Evolutionary conservation across 176 grass and related monocot genomes (phyloP), one percentile per base, ranked within the genome.

Genomic region (Oryza glaberrima): DNA sequence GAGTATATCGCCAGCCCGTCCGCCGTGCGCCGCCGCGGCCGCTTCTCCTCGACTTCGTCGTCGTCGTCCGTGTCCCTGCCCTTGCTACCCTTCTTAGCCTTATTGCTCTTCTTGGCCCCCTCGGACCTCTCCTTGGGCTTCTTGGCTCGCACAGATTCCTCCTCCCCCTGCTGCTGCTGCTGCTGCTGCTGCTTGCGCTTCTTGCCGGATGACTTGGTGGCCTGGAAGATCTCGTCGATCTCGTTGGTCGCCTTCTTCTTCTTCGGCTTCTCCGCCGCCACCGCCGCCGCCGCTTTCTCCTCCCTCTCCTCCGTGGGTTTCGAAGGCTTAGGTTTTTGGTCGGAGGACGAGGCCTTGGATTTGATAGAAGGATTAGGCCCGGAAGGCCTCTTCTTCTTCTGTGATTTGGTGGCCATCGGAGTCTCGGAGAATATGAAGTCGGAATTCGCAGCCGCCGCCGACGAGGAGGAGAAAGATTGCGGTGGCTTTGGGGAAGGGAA

Each of bases 211-310:
- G 75, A 46, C 75, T 92, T 96, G 3, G 85, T 83, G 43, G 72
- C 76, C 76, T 88, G 40, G 81, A 96, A 96, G 82, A 96, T 96
- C 34, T 96, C 91, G 51, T 93, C 88, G 77, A 96, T 96, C 81
- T 96, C 94, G 73, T 95, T 83, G 22, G 12, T 68, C 17, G 70
- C 81, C 81, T 93, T 74, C 72, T 86, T 74, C 89, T 88, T 79
- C 80, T 91, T 92, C 51, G 44, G 56, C 44, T 94, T 87, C 82
- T 68, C 80, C 11, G 61, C 67, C 5, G 58, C 78, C 36, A 22
- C 38, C 56, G 28, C 77, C 67, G 58, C 67, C 54, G 34, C 14
- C 13, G 10, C 35, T 28, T 4, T 17, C 41, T 28, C 46, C 40
- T 23, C 48, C 45, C 17, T 45, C 87, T 78, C 60, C 38, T 69